Conservation (phyloP, 805 yeast species). For the Candida tibetensis region DNA sequence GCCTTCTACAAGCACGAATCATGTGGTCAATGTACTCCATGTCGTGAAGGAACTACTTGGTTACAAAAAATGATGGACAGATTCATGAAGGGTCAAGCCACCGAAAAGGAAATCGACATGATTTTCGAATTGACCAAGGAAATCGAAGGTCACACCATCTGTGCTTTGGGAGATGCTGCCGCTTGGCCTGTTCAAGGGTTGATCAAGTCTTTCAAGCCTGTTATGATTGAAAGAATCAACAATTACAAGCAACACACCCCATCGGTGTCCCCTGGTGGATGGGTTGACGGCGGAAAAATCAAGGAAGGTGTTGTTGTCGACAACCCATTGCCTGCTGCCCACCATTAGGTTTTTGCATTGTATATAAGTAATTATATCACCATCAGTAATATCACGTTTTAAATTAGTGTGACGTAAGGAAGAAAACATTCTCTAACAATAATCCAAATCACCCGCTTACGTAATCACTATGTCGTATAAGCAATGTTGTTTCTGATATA, state of each 20-base stretch:
- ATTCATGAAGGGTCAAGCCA: slow-evolving; percentile 75
- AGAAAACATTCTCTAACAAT: too few relatives aligned
- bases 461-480: too few relatives aligned
- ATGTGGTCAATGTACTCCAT: slow-evolving; percentile 93
- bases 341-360: slow-evolving; percentile 20
- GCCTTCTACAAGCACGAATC: slow-evolving; percentile 89
- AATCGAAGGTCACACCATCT: slow-evolving; percentile 87
- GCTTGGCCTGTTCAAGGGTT: slow-evolving; percentile 94
- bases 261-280: slow-evolving; percentile 66
- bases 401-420: too few relatives aligned
- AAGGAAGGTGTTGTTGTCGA: slow-evolving; percentile 64
- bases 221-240: slow-evolving; percentile 71
- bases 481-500: too few relatives aligned
- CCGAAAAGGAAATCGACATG: slow-evolving; percentile 78
- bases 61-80: slow-evolving; percentile 81
- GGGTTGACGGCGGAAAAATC: slow-evolving; percentile 62
- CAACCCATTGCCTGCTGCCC: slow-evolving; percentile 50
- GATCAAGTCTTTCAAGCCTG: slow-evolving; percentile 80
- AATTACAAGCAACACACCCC: slow-evolving; percentile 53
- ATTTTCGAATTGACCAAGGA: slow-evolving; percentile 80
- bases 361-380: background rate
- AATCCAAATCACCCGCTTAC: too few relatives aligned
- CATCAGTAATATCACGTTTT: background rate
- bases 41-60: slow-evolving; percentile 93
- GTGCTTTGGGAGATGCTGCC: slow-evolving; percentile 91